phyloP scores from a whole-genome alignment of 1,284 basidiomycete genomes.

The Leccinum subspadiceum region DNA sequence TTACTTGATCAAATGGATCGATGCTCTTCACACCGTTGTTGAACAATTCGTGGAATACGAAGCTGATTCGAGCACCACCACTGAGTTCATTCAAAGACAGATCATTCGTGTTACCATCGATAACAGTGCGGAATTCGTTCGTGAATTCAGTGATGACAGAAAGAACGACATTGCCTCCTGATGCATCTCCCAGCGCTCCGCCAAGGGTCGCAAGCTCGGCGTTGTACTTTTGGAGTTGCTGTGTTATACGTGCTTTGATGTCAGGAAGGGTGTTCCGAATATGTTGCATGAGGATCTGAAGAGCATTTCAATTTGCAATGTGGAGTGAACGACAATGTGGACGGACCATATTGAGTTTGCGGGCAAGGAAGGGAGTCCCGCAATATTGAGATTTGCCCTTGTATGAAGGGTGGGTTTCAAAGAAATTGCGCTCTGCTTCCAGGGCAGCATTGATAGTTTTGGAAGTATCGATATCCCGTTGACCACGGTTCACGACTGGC shows the following conservation, averaged over 20 bases:
- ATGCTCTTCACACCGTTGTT: slow-evolving; percentile 94
- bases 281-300: slow-evolving; percentile 95
- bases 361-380: slow-evolving; percentile 95
- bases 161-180: slow-evolving; percentile 87
- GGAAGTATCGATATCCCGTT: slow-evolving; percentile 90
- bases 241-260: slow-evolving; percentile 90
- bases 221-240: slow-evolving; percentile 86
- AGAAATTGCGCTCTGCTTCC: slow-evolving; percentile 89
- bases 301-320: slow-evolving; percentile 8
- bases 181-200: slow-evolving; percentile 81
- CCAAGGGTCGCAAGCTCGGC: slow-evolving; percentile 85
- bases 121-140: slow-evolving; percentile 92
- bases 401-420: slow-evolving; percentile 92
- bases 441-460: slow-evolving; percentile 85
- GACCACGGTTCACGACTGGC: slow-evolving; percentile 96
- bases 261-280: slow-evolving; percentile 95
- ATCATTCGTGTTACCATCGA: slow-evolving; percentile 97
- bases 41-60: slow-evolving; percentile 98
- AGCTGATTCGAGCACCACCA: slow-evolving; percentile 96
- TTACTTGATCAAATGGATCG: slow-evolving; percentile 98
- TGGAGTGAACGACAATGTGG: neutral
- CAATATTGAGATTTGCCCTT: slow-evolving; percentile 94
- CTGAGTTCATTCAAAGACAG: slow-evolving; percentile 92
- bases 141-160: slow-evolving; percentile 98
- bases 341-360: slow-evolving; percentile 91